Evolutionary conservation across 495 filamentous ascomycete genomes (phyloP), one percentile per base, ranked within the genome.

Genomic region (Rhypophila decipiens): DNA sequence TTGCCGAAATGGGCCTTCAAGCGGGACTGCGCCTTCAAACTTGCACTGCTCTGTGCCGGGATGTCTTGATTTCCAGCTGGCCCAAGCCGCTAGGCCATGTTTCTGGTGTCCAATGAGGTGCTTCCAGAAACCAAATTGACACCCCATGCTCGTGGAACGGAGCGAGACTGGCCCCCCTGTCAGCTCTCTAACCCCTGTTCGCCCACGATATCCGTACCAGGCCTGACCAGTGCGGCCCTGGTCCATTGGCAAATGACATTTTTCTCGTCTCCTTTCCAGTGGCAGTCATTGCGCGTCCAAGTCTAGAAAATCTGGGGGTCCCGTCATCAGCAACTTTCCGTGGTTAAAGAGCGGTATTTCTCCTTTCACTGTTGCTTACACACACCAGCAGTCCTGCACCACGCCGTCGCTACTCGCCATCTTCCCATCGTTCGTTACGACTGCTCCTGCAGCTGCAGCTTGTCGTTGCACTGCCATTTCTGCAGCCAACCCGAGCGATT

Each of bases 211-310:
- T 13, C 27, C n/a, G n/a, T n/a, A n/a, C 38, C 46, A 20, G n/a
- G n/a, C n/a, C n/a, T n/a, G n/a, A n/a, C n/a, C n/a, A n/a, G n/a
- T n/a, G n/a, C n/a, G n/a, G n/a, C n/a, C n/a, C n/a, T n/a, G n/a
- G 3, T 38, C 38, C 13, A 40, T 40, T 40, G 38, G 38, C 38
- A 40, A 40, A 40, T 40, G 38, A 40, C 38, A 40, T 40, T 40
- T 40, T 23, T 40, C 38, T 21, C 19, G 7, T 22, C 19, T 40
- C 24, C 24, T 22, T 13, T 21, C 38, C 13, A 10, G 36, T 17
- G 12, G 10, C 36, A 18, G 36, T 2, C 27, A 31, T 31, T 31
- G 27, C 27, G 27, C 27, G 27, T 31, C 13, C 27, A 31, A 31
- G 27, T 13, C 27, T 7, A 31, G 13, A 31, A 7, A 31, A 31